phyloP scores from a whole-genome alignment of 768 basidiomycete genomes.

The Tylopilus sp. region DNA sequence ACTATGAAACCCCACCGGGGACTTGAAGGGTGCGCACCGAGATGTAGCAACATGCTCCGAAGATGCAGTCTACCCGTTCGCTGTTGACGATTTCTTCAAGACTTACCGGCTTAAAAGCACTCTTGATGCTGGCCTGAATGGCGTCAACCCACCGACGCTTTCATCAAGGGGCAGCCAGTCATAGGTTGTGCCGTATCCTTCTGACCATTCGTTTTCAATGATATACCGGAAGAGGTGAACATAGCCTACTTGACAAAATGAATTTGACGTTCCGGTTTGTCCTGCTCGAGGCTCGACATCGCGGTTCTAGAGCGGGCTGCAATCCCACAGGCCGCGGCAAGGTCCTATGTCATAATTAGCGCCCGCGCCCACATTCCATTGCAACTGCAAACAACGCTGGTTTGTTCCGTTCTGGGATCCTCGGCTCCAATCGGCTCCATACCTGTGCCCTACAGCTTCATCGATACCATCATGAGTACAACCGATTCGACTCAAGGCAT shows the following conservation, averaged over 20 bases:
- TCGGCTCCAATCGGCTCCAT: background rate
- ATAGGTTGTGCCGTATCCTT: too few species aligned
- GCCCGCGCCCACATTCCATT: conserved; percentile 16
- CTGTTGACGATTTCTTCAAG: too few species aligned
- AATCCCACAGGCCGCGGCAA: background rate
- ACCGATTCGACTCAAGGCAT: background rate
- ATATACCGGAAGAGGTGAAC: background rate
- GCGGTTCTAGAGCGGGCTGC: conserved; percentile 7
- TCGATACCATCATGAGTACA: conserved; percentile 4
- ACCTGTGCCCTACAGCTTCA: background rate
- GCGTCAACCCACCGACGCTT: too few species aligned
- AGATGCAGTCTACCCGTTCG: too few species aligned
- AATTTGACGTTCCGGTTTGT: background rate
- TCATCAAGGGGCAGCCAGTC: too few species aligned
- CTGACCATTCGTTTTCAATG: background rate
- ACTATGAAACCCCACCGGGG: too few species aligned
- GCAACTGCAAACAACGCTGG: conserved; percentile 15
- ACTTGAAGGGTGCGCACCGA: too few species aligned
- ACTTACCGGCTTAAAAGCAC: too few species aligned
- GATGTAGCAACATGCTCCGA: too few species aligned
- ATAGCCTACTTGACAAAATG: background rate
- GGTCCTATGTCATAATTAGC: background rate
- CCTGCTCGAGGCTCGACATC: background rate
- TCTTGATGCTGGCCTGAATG: too few species aligned
- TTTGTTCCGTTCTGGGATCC: conserved; percentile 8